Percentiles rank a stretch among this genome's conserved stretches.
phyloP scores from a whole-genome alignment of 345 rosid species.

The Ceriops tagal region DNA sequence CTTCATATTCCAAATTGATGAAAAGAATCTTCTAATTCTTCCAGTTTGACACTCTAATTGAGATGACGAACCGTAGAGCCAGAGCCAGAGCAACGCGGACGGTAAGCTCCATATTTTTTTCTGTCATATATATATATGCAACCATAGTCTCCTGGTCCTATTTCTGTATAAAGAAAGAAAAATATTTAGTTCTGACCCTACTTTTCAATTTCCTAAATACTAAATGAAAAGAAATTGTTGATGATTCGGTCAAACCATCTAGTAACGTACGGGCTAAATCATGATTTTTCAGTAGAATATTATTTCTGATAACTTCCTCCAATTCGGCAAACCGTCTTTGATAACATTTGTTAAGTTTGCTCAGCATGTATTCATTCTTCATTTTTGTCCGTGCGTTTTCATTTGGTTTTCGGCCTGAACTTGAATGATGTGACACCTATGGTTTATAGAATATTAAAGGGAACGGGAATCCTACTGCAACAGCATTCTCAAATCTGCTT shows the following conservation, averaged over 20 bases:
- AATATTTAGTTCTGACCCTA: neutral
- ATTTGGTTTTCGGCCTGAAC: neutral
- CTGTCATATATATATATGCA: no score
- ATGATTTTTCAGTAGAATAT: no score
- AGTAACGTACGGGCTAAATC: no score
- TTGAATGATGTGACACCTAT: neutral
- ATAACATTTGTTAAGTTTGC: no score
- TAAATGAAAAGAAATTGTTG: no score
- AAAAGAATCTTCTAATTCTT: neutral
- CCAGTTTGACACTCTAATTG: conserved; percentile 30
- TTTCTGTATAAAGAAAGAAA: neutral
- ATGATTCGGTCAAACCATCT: no score
- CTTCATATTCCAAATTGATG: neutral
- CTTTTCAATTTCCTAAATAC: no score
- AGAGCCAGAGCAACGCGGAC: conserved; percentile 18
- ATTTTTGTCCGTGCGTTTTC: no score
- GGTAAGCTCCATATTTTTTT: conserved; percentile 8
- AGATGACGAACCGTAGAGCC: conserved; percentile 16
- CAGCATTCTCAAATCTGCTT: neutral
- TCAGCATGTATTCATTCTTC: no score
- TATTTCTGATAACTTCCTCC: no score
- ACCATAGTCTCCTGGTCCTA: no score
- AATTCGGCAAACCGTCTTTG: no score
- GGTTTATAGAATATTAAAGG: neutral
- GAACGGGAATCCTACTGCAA: neutral